These are phyloP conservation scores for Calycina herbarum DNA, from an alignment of 2,329 filamentous ascomycete species.

Conservation along the genomic window DNA sequence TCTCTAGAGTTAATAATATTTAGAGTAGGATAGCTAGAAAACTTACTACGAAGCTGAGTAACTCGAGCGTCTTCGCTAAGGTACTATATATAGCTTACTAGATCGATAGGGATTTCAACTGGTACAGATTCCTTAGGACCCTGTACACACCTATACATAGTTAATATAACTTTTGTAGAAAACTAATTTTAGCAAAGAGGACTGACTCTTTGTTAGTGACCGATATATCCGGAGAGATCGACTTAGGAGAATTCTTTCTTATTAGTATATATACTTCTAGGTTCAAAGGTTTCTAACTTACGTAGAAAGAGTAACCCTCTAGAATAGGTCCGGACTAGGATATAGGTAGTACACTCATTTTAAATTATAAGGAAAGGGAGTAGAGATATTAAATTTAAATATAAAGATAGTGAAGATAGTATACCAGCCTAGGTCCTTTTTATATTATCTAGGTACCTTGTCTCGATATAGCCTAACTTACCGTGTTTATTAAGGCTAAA, in stretches of 20 bases:
- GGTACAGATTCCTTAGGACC: neutral
- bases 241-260: constrained; percentile 2
- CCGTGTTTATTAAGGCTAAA: constrained; percentile 1
- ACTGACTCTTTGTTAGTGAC: neutral
- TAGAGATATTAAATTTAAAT: constrained; percentile 2
- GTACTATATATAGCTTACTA: constrained; percentile 3
- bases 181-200: neutral
- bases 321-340: neutral
- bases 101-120: constrained; percentile 7
- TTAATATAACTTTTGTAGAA: neutral
- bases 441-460: neutral
- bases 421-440: neutral
- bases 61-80: constrained; percentile 8
- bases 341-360: neutral
- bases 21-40: constrained; percentile 6
- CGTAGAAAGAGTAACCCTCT: neutral
- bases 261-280: neutral
- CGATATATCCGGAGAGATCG: neutral
- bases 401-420: neutral
- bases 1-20: constrained; percentile 10
- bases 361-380: neutral
- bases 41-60: constrained; percentile 10
- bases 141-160: neutral
- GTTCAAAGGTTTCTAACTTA: neutral
- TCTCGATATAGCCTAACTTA: neutral